phyloP scores from a whole-genome alignment of 1,139 yeast genomes.

The Arxiozyma slooffiae region DNA sequence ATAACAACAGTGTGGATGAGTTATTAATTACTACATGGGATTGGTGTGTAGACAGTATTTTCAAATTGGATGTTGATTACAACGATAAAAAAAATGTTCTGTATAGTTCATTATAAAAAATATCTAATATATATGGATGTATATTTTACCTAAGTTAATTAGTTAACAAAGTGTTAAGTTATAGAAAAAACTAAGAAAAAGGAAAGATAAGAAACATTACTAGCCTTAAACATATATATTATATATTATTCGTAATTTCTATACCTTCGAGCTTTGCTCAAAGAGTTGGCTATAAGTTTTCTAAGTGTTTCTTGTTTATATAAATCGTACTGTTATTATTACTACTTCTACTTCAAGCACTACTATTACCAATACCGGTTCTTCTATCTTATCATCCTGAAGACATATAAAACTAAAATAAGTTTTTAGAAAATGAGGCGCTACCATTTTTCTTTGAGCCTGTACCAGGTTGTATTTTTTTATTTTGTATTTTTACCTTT shows the following conservation, averaged over 20 bases:
- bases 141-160: background rate
- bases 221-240: background rate
- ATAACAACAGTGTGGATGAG: slow-evolving; percentile 10
- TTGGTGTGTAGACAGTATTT: slow-evolving; percentile 22
- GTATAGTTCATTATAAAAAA: slow-evolving; percentile 2
- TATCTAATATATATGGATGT: background rate
- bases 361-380: too few species aligned
- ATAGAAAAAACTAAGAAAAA: background rate
- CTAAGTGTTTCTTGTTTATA: too few species aligned
- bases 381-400: background rate
- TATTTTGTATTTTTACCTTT: too few species aligned
- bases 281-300: too few species aligned
- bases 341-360: too few species aligned
- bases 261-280: too few species aligned
- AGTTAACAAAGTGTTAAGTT: background rate
- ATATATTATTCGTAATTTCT: too few species aligned
- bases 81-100: slow-evolving; percentile 3
- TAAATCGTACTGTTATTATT: too few species aligned
- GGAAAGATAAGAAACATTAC: too few species aligned
- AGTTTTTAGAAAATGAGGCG: background rate
- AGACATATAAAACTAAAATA: too few species aligned
- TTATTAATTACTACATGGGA: slow-evolving; percentile 20
- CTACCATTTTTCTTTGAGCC: background rate
- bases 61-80: slow-evolving; percentile 13
- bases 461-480: too few species aligned